These are phyloP conservation scores for Aureobasidium subglaciale DNA, from an alignment of 2,329 filamentous ascomycete species.

Conservation along the genomic window DNA sequence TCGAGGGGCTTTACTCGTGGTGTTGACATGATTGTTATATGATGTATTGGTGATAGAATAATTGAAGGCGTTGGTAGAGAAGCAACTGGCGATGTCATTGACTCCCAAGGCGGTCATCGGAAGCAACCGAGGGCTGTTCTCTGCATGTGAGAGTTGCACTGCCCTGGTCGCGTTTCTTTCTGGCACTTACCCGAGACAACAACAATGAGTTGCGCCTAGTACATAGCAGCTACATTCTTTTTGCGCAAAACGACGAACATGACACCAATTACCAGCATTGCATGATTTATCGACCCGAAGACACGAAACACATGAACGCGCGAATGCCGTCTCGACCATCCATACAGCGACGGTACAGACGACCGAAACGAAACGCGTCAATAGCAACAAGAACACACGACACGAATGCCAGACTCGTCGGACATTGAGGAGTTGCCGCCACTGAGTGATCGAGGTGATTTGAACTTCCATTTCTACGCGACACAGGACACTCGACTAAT, in stretches of 20 bases:
- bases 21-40: constrained; percentile 26
- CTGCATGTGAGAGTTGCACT: constrained; percentile 2
- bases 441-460: constrained; percentile 34
- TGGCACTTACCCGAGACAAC: not conserved
- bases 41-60: not conserved
- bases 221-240: not conserved
- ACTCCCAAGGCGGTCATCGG: constrained; percentile 3
- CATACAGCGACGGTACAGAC: not conserved
- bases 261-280: not conserved
- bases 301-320: not conserved
- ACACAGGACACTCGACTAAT: too few relatives aligned
- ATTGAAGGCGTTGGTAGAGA: not conserved
- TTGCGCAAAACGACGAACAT: not conserved
- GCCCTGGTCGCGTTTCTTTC: not conserved
- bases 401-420: constrained; percentile 31
- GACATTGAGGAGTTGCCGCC: constrained; percentile 30
- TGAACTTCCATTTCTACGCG: constrained; percentile 19
- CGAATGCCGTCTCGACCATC: constrained; percentile 4
- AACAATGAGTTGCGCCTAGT: not conserved
- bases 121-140: not conserved
- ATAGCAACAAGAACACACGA: constrained; percentile 22
- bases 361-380: constrained; percentile 27
- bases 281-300: not conserved
- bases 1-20: constrained; percentile 56
- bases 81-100: constrained; percentile 7